Conservation (phyloP, 768 basidiomycete genomes). For the Hericium alpestre region DNA sequence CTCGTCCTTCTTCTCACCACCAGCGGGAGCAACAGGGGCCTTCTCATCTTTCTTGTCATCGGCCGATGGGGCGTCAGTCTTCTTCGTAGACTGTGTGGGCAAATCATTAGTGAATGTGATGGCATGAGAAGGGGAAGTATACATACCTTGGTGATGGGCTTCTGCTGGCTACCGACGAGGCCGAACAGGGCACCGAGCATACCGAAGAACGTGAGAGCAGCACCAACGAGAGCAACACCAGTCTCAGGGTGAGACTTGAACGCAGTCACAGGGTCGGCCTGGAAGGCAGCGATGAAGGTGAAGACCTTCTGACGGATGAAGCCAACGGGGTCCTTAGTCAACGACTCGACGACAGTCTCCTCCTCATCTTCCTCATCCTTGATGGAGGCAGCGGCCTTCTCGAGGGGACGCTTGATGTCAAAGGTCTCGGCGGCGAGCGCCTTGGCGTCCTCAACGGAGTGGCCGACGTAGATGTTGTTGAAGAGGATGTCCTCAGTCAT, state of each 20-base stretch:
- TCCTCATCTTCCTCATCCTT: conserved; percentile 33
- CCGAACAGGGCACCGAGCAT: conserved; percentile 77
- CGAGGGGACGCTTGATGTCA: conserved; percentile 78
- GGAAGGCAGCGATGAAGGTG: conserved; percentile 70
- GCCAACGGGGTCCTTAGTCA: conserved; percentile 65
- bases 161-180: conserved; percentile 62
- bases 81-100: conserved; percentile 52
- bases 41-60: conserved; percentile 61
- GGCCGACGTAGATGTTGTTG: conserved; percentile 89
- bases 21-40: conserved; percentile 61
- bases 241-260: conserved; percentile 87
- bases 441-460: conserved; percentile 80
- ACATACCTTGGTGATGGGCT: conserved; percentile 62
- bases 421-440: conserved; percentile 81
- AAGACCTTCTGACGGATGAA: conserved; percentile 73
- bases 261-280: conserved; percentile 66
- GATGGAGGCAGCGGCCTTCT: conserved; percentile 52
- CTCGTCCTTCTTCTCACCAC: conserved; percentile 66
- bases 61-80: conserved; percentile 54
- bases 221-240: conserved; percentile 64
- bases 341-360: conserved; percentile 29
- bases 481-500: conserved; percentile 96
- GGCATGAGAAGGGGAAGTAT: not conserved
- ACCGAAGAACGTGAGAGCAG: conserved; percentile 70
- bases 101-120: not conserved